Evolutionary conservation across 305 asterid species (phyloP), one percentile per base, ranked within the genome.

Genomic region (Ilex paraguariensis): DNA sequence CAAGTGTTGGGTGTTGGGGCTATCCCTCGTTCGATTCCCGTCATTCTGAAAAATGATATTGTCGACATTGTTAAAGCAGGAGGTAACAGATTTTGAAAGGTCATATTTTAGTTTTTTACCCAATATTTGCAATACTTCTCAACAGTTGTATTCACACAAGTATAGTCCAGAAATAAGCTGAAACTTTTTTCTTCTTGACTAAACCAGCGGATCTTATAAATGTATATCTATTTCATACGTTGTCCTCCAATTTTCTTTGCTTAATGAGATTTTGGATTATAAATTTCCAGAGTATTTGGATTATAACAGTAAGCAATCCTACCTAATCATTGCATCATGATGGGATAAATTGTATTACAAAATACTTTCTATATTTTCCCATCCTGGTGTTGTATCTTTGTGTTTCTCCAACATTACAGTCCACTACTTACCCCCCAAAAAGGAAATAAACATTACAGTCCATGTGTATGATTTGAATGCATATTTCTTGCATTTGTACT

Each of bases 61-160:
- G 98, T 92, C 66, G 98, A 92, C 79, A 81, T 71, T 62, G 94
- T 90, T 71, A 92, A 92, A 86, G 97, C 98, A 68, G 98, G 98
- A 82, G 98, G 98, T 92, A 80, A 10, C 64, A 56, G 54, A 40
- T 42, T 70, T 59, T n/a, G 11, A 45, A 15, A 54, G 30, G 46
- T 30, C 28, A 33, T 61, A 58, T 54, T 7, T 17, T 16, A 6
- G n/a, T 16, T n/a, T 14, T 52, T 52, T 6, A 15, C 1, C 1
- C 7, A 52, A 52, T 52, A 14, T 16, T 52, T 52, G 12, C 56
- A n/a, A 52, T 52, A 10, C 30, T 17, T 3, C 3, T 49, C 14
- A 7, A 49, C 14, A 7, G 3, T 11, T 11, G 11, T 49, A 49
- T 7, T n/a, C 11, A 7, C 53, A 12, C 11, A 49, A 49, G 42